Percentiles rank a stretch among this genome's conserved stretches.
Evolutionary conservation across 345 rosid species (phyloP).

Genomic region (Pelargonium nanum): DNA sequence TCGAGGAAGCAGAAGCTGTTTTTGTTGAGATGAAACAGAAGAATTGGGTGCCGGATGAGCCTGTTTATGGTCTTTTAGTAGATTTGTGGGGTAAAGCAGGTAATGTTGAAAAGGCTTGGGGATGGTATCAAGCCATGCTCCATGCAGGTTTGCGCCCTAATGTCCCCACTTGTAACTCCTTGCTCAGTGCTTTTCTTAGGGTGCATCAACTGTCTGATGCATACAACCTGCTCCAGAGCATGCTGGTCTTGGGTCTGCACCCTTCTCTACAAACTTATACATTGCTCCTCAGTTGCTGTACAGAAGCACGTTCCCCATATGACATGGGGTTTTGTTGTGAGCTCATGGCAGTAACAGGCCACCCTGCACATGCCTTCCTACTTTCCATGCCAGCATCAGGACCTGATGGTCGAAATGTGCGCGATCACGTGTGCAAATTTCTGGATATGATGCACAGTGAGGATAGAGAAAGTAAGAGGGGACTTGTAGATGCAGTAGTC

Average conservation of each 20-base stretch:
- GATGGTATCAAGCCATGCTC: conserved; percentile 82
- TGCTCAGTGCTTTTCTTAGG: conserved; percentile 80
- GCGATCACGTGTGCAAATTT: conserved; percentile 61
- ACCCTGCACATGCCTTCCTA: conserved; percentile 75
- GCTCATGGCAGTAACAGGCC: conserved; percentile 73
- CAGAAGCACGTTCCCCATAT: conserved; percentile 54
- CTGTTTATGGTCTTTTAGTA: conserved; percentile 78
- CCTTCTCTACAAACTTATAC: conserved; percentile 86
- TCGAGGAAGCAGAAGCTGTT: conserved; percentile 78
- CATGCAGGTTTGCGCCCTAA: conserved; percentile 72
- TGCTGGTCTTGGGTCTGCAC: conserved; percentile 54
- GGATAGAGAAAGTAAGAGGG: conserved; percentile 96
- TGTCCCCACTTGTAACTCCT: conserved; percentile 89
- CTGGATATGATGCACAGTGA: conserved; percentile 86
- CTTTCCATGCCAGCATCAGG: conserved; percentile 68
- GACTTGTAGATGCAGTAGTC: conserved; percentile 76
- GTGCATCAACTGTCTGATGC: conserved; percentile 62
- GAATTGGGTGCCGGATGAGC: conserved; percentile 89
- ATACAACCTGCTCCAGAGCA: conserved; percentile 54
- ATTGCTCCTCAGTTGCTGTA: conserved; percentile 78
- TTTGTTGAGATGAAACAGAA: conserved; percentile 66
- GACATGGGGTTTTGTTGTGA: conserved; percentile 68
- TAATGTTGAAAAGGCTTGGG: conserved; percentile 69
- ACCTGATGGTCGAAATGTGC: conserved; percentile 84
- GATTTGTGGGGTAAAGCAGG: conserved; percentile 96